These are phyloP conservation scores for Decorospora gaudefroyi DNA, from an alignment of 2,329 filamentous ascomycete genomes.

Conservation along the genomic window DNA sequence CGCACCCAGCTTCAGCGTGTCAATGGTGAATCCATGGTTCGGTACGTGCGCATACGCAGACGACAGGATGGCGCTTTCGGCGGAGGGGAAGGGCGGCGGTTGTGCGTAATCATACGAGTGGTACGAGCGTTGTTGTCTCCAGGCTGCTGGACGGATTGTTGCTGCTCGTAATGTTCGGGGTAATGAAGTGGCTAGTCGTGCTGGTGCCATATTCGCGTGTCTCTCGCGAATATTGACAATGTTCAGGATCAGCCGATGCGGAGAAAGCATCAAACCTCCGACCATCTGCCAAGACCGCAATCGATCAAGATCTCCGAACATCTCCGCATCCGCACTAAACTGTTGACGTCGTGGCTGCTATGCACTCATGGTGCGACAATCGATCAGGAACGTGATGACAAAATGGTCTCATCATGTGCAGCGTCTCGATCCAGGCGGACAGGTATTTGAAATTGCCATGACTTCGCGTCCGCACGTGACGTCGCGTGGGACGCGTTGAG, in stretches of 20 bases:
- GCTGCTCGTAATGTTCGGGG: constrained; percentile 33
- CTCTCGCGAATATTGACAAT: too few species aligned
- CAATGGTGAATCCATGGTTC: constrained; percentile 76
- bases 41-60: constrained; percentile 81
- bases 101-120: constrained; percentile 46
- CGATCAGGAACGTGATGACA: neutral
- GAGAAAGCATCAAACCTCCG: constrained; percentile 19
- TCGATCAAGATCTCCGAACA: constrained; percentile 23
- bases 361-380: neutral
- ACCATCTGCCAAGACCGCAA: constrained; percentile 28
- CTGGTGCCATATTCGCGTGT: constrained; percentile 37
- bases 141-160: constrained; percentile 20
- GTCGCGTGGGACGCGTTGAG: constrained; percentile 17
- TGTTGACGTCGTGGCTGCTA: constrained; percentile 3
- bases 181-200: constrained; percentile 31
- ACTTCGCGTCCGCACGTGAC: constrained; percentile 19
- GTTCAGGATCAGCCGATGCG: constrained; percentile 21
- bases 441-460: too few species aligned
- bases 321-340: constrained; percentile 7
- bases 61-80: constrained; percentile 77
- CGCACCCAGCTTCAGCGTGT: constrained; percentile 75
- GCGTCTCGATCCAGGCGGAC: too few species aligned
- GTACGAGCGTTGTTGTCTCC: constrained; percentile 33
- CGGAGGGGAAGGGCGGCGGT: constrained; percentile 65
- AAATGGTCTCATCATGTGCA: neutral